Conservation (phyloP, 2,329 filamentous ascomycete genomes). For the Mollisia scopiformis region DNA sequence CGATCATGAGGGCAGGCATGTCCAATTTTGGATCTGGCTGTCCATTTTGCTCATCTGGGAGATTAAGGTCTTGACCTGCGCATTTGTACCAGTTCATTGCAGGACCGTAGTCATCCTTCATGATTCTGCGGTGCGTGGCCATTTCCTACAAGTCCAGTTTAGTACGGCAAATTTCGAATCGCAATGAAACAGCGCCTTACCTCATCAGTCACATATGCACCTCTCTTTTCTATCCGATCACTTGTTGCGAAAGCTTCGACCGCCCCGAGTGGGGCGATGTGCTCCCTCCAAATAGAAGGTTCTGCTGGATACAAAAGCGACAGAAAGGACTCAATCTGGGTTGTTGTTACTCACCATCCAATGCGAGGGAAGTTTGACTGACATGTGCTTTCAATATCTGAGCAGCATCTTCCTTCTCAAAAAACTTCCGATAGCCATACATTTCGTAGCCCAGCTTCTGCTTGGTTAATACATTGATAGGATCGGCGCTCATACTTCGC, state of each 20-base stretch:
- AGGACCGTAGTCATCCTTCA: neutral
- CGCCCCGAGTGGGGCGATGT: neutral
- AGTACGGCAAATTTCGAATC: neutral
- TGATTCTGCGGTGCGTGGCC: neutral
- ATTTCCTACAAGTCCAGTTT: neutral
- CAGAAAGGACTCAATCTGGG: neutral
- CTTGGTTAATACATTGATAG: constrained; percentile 10
- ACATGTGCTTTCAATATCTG: constrained; percentile 1
- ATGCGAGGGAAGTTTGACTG: neutral
- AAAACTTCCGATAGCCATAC: constrained; percentile 22
- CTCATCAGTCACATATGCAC: neutral
- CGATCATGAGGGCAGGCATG: neutral
- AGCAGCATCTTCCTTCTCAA: constrained; percentile 18
- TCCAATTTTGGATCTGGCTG: neutral
- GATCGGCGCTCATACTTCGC: constrained; percentile 7
- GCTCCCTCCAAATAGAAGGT: neutral
- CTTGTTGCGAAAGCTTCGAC: neutral
- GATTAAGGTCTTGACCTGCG: neutral
- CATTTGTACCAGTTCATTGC: neutral
- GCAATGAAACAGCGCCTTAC: neutral
- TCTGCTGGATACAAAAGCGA: neutral
- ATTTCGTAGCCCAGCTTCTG: constrained; percentile 14
- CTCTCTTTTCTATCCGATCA: neutral
- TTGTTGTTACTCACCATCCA: neutral
- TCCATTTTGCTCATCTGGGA: neutral